A percentile compares a stretch with the other conserved stretches of the same genome.
These are phyloP conservation scores for Seiridium unicorne DNA, from an alignment of 2,329 filamentous ascomycete species.

Conservation along the genomic window DNA sequence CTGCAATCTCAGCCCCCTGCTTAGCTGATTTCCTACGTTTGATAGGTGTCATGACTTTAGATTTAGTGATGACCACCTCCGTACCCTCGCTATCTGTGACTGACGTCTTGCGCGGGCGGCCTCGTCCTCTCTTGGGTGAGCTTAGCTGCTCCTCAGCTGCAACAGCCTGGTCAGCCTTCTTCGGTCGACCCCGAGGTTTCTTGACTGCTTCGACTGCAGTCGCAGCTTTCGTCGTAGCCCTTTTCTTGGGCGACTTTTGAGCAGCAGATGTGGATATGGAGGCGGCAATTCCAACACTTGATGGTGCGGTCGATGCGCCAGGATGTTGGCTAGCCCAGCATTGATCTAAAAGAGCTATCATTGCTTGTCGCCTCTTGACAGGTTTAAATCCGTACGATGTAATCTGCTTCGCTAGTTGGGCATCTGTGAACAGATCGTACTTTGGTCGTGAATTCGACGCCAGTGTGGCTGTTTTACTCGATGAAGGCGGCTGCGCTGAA, in stretches of 20 bases:
- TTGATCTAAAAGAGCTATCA: constrained; percentile 67
- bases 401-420: constrained; percentile 61
- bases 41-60: constrained; percentile 4
- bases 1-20: constrained; percentile 46
- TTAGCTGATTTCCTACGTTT: constrained; percentile 14
- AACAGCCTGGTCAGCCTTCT: constrained; percentile 27
- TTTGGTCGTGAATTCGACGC: constrained; percentile 41
- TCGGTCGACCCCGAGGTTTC: constrained; percentile 40
- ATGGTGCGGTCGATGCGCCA: not conserved
- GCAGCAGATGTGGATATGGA: constrained; percentile 20
- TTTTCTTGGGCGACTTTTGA: constrained; percentile 22
- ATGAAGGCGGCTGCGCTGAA: constrained; percentile 5
- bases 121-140: constrained; percentile 18
- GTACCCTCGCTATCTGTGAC: not conserved
- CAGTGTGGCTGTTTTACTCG: not conserved
- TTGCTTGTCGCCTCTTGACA: constrained; percentile 64
- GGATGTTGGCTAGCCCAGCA: constrained; percentile 65
- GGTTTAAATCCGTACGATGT: constrained; percentile 70
- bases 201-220: constrained; percentile 20
- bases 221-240: constrained; percentile 3
- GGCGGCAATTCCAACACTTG: not conserved
- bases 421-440: constrained; percentile 61
- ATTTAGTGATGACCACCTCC: not conserved
- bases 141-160: constrained; percentile 6
- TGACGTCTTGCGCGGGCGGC: constrained; percentile 24